phyloP scores from a whole-genome alignment of 2,329 filamentous ascomycete species.

The Tothia fuscella region DNA sequence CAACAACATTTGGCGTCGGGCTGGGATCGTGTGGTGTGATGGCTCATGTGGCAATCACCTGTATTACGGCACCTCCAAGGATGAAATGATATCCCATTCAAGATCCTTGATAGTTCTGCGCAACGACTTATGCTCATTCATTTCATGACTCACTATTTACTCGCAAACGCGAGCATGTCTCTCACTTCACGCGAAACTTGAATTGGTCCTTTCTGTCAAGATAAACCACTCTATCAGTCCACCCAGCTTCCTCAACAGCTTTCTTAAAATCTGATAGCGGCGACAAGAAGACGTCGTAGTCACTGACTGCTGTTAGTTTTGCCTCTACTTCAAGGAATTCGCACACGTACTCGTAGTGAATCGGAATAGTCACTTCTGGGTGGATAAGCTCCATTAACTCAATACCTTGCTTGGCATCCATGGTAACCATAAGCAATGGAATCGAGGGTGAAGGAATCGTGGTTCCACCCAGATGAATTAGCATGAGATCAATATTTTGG shows the following conservation, averaged over 20 bases:
- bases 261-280: conserved; percentile 49
- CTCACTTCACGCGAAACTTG: conserved; percentile 36
- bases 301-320: conserved; percentile 19
- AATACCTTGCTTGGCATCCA: conserved; percentile 53
- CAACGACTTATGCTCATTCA: no score
- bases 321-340: neutral
- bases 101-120: no score
- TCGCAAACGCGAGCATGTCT: no score
- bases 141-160: no score
- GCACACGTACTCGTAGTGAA: conserved; percentile 44
- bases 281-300: conserved; percentile 50
- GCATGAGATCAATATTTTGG: conserved; percentile 51
- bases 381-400: conserved; percentile 47
- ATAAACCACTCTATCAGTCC: conserved; percentile 45
- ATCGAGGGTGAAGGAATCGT: conserved; percentile 49
- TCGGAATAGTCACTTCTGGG: conserved; percentile 50
- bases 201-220: conserved; percentile 48
- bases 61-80: no score
- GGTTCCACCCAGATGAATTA: conserved; percentile 54
- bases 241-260: conserved; percentile 40
- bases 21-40: no score
- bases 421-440: conserved; percentile 55
- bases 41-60: no score
- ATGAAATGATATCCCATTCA: no score
- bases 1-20: no score